Evolutionary conservation across 352 stramenopile genomes (phyloP).

Genomic region (Phytopythium boreale): DNA sequence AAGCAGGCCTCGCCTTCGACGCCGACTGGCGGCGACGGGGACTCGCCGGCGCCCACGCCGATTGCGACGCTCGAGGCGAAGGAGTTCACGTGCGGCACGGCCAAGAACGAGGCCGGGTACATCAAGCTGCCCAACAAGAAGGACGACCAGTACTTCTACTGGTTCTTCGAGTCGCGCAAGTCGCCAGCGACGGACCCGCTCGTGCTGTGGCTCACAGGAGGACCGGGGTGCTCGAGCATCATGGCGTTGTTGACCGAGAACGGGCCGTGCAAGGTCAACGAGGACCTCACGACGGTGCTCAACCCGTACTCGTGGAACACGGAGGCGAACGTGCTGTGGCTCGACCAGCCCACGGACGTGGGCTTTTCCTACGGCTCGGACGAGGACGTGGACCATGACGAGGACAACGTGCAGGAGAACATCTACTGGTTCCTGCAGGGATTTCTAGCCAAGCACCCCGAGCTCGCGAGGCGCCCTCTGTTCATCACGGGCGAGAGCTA

Average conservation of each 20-base stretch:
- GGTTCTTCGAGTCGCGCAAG: slow-evolving; percentile 54
- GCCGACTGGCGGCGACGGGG: slow-evolving; percentile 3
- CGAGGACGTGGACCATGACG: slow-evolving; percentile 21
- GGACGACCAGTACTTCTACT: slow-evolving; percentile 57
- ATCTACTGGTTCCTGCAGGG: slow-evolving; percentile 57
- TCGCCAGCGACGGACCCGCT: slow-evolving; percentile 54
- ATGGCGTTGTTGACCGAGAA: slow-evolving; percentile 46
- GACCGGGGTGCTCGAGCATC: slow-evolving; percentile 39
- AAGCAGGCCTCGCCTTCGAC: background rate
- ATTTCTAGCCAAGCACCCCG: slow-evolving; percentile 44
- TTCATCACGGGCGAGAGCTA: slow-evolving; percentile 63
- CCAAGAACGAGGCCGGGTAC: slow-evolving; percentile 44
- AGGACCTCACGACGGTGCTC: slow-evolving; percentile 26
- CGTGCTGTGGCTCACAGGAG: slow-evolving; percentile 56
- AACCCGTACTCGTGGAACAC: slow-evolving; percentile 58
- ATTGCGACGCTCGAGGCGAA: background rate
- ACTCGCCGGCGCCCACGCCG: slow-evolving; percentile 3
- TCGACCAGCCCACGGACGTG: slow-evolving; percentile 44
- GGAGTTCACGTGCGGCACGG: slow-evolving; percentile 22
- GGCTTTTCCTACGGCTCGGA: slow-evolving; percentile 43
- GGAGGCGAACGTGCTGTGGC: slow-evolving; percentile 53
- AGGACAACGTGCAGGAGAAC: slow-evolving; percentile 34
- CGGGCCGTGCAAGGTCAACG: slow-evolving; percentile 41
- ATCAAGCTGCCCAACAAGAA: slow-evolving; percentile 30
- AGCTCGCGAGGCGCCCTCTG: slow-evolving; percentile 40